Evolutionary conservation across 345 rosid species (phyloP).

Genomic region (Melaleuca alternifolia): DNA sequence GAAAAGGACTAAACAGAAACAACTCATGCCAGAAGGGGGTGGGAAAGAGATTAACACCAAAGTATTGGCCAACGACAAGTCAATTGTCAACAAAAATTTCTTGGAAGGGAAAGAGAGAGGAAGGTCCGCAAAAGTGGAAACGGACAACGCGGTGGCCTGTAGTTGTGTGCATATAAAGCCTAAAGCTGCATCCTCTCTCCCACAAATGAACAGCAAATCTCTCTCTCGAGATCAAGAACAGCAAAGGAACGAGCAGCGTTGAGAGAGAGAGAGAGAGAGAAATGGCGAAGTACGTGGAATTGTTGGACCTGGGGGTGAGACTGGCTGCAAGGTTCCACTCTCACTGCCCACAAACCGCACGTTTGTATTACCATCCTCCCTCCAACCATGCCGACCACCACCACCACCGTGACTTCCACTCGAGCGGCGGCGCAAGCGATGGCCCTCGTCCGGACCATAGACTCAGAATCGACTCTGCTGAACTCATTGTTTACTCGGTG

Average conservation of each 20-base stretch:
- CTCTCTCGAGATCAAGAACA: neutral
- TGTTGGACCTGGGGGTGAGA: constrained; percentile 34
- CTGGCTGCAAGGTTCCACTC: constrained; percentile 46
- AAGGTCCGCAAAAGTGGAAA: neutral
- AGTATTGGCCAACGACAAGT: neutral
- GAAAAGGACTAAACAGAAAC: neutral
- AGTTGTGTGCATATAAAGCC: neutral
- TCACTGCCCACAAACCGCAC: constrained; percentile 59
- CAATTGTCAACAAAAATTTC: neutral
- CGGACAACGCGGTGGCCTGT: neutral
- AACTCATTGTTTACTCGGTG: neutral
- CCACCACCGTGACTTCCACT: neutral
- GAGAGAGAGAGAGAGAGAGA: neutral
- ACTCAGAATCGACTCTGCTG: neutral
- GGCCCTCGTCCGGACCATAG: neutral
- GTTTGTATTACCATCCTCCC: constrained; percentile 52
- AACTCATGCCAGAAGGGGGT: neutral
- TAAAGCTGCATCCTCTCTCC: neutral
- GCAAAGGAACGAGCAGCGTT: neutral
- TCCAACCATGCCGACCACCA: constrained; percentile 6
- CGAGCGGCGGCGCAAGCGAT: neutral
- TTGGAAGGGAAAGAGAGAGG: neutral
- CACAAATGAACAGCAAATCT: neutral
- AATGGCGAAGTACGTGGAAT: constrained; percentile 43
- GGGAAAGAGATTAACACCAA: neutral